A percentile compares a stretch with the other conserved stretches of the same genome.
Evolutionary conservation across 2,329 filamentous ascomycete species (phyloP).

Genomic region (Microdochium trichocladiopsis): DNA sequence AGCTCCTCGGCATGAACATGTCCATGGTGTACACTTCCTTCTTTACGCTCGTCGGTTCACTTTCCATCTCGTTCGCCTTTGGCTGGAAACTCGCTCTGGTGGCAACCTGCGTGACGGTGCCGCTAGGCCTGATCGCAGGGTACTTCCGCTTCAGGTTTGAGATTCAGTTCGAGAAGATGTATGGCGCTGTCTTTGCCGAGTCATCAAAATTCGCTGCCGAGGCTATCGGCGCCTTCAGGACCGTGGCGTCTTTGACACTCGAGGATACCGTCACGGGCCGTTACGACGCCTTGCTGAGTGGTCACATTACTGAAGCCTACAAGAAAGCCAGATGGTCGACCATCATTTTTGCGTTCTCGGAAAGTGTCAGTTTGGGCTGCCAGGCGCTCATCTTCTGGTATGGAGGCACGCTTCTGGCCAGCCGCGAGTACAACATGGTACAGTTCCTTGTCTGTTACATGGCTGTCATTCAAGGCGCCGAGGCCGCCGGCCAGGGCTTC

Average conservation of each 20-base stretch:
- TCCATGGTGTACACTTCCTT: conserved; percentile 54
- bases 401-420: conserved; percentile 50
- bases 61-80: conserved; percentile 62
- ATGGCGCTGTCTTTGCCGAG: conserved; percentile 59
- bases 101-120: conserved; percentile 52
- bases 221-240: conserved; percentile 66
- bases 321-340: conserved; percentile 55
- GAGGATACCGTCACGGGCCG: conserved; percentile 57
- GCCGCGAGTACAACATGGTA: conserved; percentile 36
- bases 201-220: conserved; percentile 72
- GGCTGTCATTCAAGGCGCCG: conserved; percentile 59
- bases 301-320: conserved; percentile 53
- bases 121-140: conserved; percentile 37
- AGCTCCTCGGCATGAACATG: conserved; percentile 57
- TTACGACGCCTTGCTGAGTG: conserved; percentile 50
- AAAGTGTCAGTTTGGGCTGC: conserved; percentile 57
- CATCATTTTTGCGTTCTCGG: conserved; percentile 61
- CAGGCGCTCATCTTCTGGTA: conserved; percentile 63
- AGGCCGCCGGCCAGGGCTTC: conserved; percentile 60
- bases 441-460: conserved; percentile 55
- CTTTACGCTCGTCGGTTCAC: conserved; percentile 57
- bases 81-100: conserved; percentile 74
- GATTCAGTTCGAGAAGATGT: conserved; percentile 62
- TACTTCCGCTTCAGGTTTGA: conserved; percentile 51
- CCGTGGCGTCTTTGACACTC: conserved; percentile 63